Percentiles rank a stretch among this genome's conserved stretches.
phyloP scores from a whole-genome alignment of 768 basidiomycete genomes.

The Mycena venus region DNA sequence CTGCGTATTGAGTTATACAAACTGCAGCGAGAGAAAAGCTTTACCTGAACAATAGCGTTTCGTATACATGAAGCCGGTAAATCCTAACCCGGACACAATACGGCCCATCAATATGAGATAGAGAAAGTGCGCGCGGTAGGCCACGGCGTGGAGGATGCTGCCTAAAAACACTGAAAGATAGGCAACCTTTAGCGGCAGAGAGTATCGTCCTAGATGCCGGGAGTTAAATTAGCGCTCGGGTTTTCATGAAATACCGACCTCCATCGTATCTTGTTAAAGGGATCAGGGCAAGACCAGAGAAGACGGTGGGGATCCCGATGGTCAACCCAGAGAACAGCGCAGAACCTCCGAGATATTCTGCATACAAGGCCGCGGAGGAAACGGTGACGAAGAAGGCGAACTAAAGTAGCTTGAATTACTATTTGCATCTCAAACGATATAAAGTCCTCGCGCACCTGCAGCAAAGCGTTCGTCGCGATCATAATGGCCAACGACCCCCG shows the following conservation, averaged over 20 bases:
- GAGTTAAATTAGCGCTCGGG: background rate
- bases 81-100: conserved; percentile 59
- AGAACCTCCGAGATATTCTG: conserved; percentile 72
- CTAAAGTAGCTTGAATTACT: conserved; percentile 47
- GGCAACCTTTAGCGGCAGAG: conserved; percentile 64
- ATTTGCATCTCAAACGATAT: background rate
- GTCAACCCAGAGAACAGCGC: conserved; percentile 78
- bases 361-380: conserved; percentile 75
- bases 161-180: conserved; percentile 70
- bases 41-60: conserved; percentile 60
- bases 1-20: background rate
- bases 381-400: conserved; percentile 79
- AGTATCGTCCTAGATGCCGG: conserved; percentile 63
- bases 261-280: conserved; percentile 68
- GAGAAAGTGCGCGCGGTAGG: conserved; percentile 57
- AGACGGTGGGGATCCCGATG: conserved; percentile 76
- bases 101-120: conserved; percentile 61
- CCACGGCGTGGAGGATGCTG: conserved; percentile 71
- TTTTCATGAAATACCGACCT: conserved; percentile 56
- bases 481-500: conserved; percentile 57
- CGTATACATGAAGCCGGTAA: conserved; percentile 54
- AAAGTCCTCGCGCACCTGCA: conserved; percentile 56
- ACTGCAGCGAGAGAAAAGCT: background rate
- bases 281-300: conserved; percentile 70
- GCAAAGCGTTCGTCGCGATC: conserved; percentile 54